These are phyloP conservation scores for Phytophthora cryptogea DNA, from an alignment of 352 stramenopile species.

Conservation along the genomic window DNA sequence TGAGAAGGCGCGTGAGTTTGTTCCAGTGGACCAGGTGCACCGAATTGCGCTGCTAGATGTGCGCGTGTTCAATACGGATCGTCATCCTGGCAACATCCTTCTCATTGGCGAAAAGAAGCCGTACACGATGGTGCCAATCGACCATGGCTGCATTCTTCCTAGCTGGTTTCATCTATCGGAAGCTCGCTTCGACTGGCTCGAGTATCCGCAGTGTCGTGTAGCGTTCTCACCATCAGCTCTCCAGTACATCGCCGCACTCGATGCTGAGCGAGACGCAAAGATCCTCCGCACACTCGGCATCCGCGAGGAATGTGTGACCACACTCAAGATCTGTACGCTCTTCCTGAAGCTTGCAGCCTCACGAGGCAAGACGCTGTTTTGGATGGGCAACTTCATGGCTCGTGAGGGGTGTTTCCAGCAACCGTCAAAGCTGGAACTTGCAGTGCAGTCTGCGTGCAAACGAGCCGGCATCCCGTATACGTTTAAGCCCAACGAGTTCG, in stretches of 20 bases:
- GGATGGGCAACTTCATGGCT: conserved; percentile 77
- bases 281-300: conserved; percentile 62
- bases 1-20: conserved; percentile 60
- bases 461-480: conserved; percentile 48
- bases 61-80: conserved; percentile 87
- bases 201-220: conserved; percentile 74
- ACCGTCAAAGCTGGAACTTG: conserved; percentile 57
- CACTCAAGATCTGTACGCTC: conserved; percentile 76
- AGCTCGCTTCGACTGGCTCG: conserved; percentile 81
- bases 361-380: conserved; percentile 56
- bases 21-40: conserved; percentile 79
- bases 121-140: conserved; percentile 81
- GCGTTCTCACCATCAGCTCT: conserved; percentile 49
- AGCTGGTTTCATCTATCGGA: conserved; percentile 84
- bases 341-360: conserved; percentile 63
- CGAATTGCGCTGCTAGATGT: conserved; percentile 83
- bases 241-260: conserved; percentile 59
- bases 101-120: conserved; percentile 76
- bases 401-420: conserved; percentile 70
- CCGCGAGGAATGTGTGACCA: conserved; percentile 72
- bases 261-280: conserved; percentile 54
- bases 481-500: conserved; percentile 61
- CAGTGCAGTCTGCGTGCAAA: conserved; percentile 52
- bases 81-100: conserved; percentile 82
- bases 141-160: conserved; percentile 79